Percentiles rank a stretch among this genome's conserved stretches.
phyloP scores from a whole-genome alignment of 2,329 filamentous ascomycete genomes.

The Fusarium succisae region DNA sequence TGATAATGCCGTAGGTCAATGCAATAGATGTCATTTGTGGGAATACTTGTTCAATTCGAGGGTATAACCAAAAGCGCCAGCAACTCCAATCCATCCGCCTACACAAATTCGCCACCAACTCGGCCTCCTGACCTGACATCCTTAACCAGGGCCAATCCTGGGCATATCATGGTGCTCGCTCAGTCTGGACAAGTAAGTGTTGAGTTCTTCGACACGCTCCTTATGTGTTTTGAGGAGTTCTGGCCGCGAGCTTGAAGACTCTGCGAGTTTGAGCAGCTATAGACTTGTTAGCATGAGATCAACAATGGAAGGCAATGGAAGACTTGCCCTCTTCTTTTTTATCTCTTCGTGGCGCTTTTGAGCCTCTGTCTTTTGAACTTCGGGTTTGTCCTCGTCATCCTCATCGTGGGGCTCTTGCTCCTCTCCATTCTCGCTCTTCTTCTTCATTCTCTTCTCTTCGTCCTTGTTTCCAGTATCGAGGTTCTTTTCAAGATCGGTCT shows the following conservation, averaged over 20 bases:
- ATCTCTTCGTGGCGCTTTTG: slow-evolving; percentile 84
- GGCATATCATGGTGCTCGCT: slow-evolving; percentile 99
- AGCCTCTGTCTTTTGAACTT: slow-evolving; percentile 78
- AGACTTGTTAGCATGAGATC: slow-evolving; percentile 6
- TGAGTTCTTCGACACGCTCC: slow-evolving; percentile 93
- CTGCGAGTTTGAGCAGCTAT: slow-evolving; percentile 82
- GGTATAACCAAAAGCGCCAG: slow-evolving; percentile 40
- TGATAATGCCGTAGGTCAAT: background rate
- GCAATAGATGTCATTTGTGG: background rate
- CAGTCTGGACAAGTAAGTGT: slow-evolving; percentile 88
- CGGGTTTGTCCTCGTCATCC: slow-evolving; percentile 42
- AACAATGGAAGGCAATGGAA: background rate
- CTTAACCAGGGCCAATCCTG: slow-evolving; percentile 70
- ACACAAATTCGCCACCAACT: background rate
- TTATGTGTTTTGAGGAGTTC: slow-evolving; percentile 97
- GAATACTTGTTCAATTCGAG: slow-evolving; percentile 6
- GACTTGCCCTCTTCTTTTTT: slow-evolving; percentile 77
- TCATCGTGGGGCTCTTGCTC: slow-evolving; percentile 46
- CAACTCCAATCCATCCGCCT: slow-evolving; percentile 32
- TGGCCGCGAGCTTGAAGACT: slow-evolving; percentile 63
- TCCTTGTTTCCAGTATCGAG: slow-evolving; percentile 47
- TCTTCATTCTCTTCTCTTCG: slow-evolving; percentile 24
- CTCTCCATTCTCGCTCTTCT: slow-evolving; percentile 42
- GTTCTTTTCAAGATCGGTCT: slow-evolving; percentile 58
- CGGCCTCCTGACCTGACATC: background rate